Conservation (phyloP, 768 basidiomycete genomes). For the Sporobolomyces roseus region DNA sequence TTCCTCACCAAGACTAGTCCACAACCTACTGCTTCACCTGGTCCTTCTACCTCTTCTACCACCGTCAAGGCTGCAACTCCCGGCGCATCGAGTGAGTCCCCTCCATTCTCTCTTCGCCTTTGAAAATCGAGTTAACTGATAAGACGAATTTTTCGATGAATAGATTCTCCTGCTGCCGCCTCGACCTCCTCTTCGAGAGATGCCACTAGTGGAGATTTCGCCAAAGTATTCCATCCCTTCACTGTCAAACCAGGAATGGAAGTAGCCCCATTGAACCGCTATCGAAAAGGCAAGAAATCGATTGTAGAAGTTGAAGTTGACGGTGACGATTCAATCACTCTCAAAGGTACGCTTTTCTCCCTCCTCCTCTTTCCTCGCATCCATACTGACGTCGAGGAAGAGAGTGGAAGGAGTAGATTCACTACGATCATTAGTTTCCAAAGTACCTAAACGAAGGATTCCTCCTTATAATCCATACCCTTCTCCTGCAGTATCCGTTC, state of each 20-base stretch:
- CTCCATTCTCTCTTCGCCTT: too few relatives aligned
- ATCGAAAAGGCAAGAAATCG: slow-evolving; percentile 44
- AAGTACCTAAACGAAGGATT: slow-evolving; percentile 28
- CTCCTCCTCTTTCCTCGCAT: not conserved
- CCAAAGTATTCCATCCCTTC: slow-evolving; percentile 73
- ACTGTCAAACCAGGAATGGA: slow-evolving; percentile 53
- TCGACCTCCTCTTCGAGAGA: not conserved
- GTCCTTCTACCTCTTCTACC: slow-evolving; percentile 5
- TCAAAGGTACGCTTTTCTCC: slow-evolving; percentile 15
- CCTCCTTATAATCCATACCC: slow-evolving; percentile 31
- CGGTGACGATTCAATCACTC: slow-evolving; percentile 3
- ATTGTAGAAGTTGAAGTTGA: slow-evolving; percentile 18
- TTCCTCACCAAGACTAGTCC: too few relatives aligned
- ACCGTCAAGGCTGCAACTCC: too few relatives aligned
- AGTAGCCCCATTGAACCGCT: slow-evolving; percentile 71
- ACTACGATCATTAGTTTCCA: slow-evolving; percentile 23
- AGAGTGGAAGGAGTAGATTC: not conserved
- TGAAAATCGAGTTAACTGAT: too few relatives aligned
- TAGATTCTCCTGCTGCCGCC: too few relatives aligned
- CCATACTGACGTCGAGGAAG: not conserved
- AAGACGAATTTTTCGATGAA: too few relatives aligned
- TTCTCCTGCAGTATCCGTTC: slow-evolving; percentile 48
- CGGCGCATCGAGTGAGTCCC: too few relatives aligned
- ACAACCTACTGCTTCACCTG: slow-evolving; percentile 53
- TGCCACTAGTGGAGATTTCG: slow-evolving; percentile 57